phyloP scores from a whole-genome alignment of 108 stramenopile species.

The Stephanodiscus minutulus region DNA sequence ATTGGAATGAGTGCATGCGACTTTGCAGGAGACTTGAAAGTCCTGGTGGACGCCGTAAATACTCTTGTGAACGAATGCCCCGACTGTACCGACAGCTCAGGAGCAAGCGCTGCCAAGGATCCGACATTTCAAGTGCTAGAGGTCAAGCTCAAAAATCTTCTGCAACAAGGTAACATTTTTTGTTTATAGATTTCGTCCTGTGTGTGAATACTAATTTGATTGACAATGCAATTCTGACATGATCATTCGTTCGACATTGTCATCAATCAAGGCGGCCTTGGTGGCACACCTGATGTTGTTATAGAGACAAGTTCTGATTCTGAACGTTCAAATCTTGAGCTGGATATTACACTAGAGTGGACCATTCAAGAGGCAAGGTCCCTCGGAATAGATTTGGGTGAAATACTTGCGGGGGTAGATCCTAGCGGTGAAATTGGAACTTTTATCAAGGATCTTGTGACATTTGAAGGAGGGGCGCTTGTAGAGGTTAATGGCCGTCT shows the following conservation, averaged over 20 bases:
- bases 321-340: conserved; percentile 2
- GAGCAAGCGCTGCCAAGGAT: not conserved
- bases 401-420: conserved; percentile 25
- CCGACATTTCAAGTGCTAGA: conserved; percentile 5
- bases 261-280: conserved; percentile 35
- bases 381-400: conserved; percentile 29
- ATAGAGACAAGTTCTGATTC: conserved; percentile 6
- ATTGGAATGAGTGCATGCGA: conserved; percentile 22
- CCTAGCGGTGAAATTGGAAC: conserved; percentile 18
- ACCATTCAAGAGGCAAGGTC: conserved; percentile 7
- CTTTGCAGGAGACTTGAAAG: conserved; percentile 26
- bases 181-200: conserved; percentile 1
- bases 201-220: conserved; percentile 20
- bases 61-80: conserved; percentile 2
- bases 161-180: conserved; percentile 1
- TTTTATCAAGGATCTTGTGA: conserved; percentile 14
- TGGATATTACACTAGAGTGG: conserved; percentile 23
- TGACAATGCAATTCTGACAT: conserved; percentile 6
- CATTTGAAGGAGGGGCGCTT: conserved; percentile 16
- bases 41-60: conserved; percentile 10
- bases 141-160: conserved; percentile 2
- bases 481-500: conserved; percentile 16
- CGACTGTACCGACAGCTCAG: conserved; percentile 1
- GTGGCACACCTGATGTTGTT: conserved; percentile 25
- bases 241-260: conserved; percentile 19